These are phyloP conservation scores for Ramaria sp. DNA, from an alignment of 768 basidiomycete species.

Conservation along the genomic window DNA sequence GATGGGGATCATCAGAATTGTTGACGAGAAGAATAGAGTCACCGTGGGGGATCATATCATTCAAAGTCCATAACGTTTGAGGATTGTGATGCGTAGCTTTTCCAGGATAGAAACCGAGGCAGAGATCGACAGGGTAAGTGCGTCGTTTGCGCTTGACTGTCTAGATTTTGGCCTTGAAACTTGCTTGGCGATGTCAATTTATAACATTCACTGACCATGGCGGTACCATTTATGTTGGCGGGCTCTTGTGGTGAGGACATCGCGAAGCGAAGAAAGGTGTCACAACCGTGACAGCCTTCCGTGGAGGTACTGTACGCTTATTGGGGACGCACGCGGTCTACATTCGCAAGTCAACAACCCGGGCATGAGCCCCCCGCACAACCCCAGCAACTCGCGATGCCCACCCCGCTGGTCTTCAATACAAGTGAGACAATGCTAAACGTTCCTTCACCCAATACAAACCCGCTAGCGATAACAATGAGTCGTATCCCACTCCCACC, in stretches of 20 bases:
- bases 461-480: conserved; percentile 87
- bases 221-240: too few relatives aligned
- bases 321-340: not conserved
- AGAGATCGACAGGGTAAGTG: not conserved
- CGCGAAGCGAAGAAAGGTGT: too few relatives aligned
- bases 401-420: conserved; percentile 64
- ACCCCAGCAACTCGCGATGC: conserved; percentile 76
- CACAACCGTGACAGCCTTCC: too few relatives aligned
- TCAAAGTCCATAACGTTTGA: too few relatives aligned
- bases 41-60: too few relatives aligned
- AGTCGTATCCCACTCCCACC: conserved; percentile 49
- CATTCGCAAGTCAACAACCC: conserved; percentile 31
- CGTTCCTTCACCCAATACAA: conserved; percentile 92
- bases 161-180: not conserved
- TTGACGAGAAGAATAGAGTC: too few relatives aligned
- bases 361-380: conserved; percentile 69
- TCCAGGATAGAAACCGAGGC: not conserved
- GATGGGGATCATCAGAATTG: too few relatives aligned
- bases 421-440: conserved; percentile 71
- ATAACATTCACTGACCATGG: too few relatives aligned
- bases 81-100: not conserved
- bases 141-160: not conserved
- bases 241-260: too few relatives aligned
- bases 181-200: too few relatives aligned
- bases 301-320: too few relatives aligned